Evolutionary conservation across 345 rosid genomes (phyloP).

Genomic region (Gossypium bickii): DNA sequence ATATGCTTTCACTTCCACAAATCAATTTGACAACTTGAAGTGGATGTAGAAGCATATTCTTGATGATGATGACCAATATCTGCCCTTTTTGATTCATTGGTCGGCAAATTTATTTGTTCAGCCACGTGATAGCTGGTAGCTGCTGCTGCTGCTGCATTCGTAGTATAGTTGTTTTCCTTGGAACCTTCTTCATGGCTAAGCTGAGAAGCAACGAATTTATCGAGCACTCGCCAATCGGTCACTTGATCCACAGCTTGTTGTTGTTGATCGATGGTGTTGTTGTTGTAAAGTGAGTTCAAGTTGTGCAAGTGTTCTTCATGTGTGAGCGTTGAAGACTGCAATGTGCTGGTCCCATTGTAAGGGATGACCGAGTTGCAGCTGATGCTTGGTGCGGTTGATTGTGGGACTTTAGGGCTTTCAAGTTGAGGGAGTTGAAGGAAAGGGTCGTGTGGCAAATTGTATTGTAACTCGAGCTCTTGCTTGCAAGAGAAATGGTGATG

Average conservation of each 20-base stretch:
- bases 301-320: conserved; percentile 51
- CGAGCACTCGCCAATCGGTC: conserved; percentile 93
- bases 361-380: conserved; percentile 46
- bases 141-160: conserved; percentile 16
- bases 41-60: conserved; percentile 61
- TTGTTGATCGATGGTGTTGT: conserved; percentile 30
- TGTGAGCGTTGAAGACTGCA: conserved; percentile 55
- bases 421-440: conserved; percentile 79
- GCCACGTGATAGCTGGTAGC: conserved; percentile 33
- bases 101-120: conserved; percentile 34
- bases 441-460: conserved; percentile 45
- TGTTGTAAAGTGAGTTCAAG: conserved; percentile 42
- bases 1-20: conserved; percentile 69
- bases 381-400: conserved; percentile 31
- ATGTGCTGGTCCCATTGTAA: conserved; percentile 41
- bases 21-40: conserved; percentile 72
- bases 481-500: conserved; percentile 66
- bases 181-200: conserved; percentile 74
- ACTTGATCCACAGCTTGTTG: conserved; percentile 66
- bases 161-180: conserved; percentile 32
- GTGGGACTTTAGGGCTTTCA: conserved; percentile 70
- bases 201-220: conserved; percentile 96
- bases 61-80: conserved; percentile 41
- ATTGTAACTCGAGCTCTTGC: conserved; percentile 70
- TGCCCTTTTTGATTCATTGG: conserved; percentile 44